A percentile compares a stretch with the other conserved stretches of the same genome.
phyloP scores from a whole-genome alignment of 2,329 filamentous ascomycete genomes.

The Colletotrichum scovillei region DNA sequence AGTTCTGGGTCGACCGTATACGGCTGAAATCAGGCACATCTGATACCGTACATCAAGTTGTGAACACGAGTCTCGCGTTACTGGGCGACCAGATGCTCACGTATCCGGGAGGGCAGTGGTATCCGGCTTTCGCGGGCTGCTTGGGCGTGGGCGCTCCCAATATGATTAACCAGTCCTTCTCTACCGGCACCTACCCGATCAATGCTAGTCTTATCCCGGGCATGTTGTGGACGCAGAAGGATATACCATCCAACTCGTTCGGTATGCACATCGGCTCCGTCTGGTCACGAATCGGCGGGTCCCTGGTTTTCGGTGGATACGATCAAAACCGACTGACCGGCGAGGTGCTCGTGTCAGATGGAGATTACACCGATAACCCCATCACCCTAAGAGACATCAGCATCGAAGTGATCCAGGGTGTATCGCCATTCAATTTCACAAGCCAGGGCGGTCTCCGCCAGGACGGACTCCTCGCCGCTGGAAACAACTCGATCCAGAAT shows the following conservation, averaged over 20 bases:
- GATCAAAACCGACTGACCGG: constrained; percentile 53
- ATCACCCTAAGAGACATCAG: constrained; percentile 50
- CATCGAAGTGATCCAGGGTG: constrained; percentile 52
- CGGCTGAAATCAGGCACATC: background rate
- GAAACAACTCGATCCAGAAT: constrained; percentile 41
- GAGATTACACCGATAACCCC: constrained; percentile 37
- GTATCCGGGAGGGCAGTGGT: constrained; percentile 44
- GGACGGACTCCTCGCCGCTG: constrained; percentile 43
- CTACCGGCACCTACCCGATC: constrained; percentile 34
- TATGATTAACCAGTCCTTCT: constrained; percentile 43
- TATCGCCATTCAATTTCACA: constrained; percentile 51
- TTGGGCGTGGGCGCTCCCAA: constrained; percentile 43
- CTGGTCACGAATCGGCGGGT: constrained; percentile 45
- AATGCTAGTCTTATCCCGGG: constrained; percentile 46
- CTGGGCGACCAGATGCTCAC: constrained; percentile 40
- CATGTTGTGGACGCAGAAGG: constrained; percentile 38
- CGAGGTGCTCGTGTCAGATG: constrained; percentile 40
- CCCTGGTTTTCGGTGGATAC: constrained; percentile 53
- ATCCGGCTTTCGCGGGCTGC: constrained; percentile 46
- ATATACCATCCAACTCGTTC: constrained; percentile 52
- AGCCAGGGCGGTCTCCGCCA: constrained; percentile 41
- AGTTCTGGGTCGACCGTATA: constrained; percentile 5
- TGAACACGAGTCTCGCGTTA: constrained; percentile 42
- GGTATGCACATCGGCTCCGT: constrained; percentile 55
- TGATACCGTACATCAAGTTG: constrained; percentile 23